Base-by-base conservation (phyloP, 73 alveolate species). In the Stentor coeruleus region DNA sequence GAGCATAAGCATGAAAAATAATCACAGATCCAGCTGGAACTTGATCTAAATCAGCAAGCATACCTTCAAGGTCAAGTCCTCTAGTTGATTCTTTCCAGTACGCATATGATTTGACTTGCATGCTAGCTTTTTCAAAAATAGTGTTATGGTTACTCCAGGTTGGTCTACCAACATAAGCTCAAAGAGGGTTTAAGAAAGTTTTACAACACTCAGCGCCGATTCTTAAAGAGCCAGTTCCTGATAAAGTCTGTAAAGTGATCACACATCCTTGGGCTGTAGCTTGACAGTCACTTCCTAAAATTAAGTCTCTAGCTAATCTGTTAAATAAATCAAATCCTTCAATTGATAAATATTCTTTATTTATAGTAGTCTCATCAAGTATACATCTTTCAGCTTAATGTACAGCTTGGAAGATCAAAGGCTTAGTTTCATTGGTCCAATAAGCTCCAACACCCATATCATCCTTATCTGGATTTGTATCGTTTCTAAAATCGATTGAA, bases 191-290 rank as follows among this genome's bases (percentile, higher is more conserved):
- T 20, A 37, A 28, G 58, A 26, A 40, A 37, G 28, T 66, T n/a
- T 31, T 77, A 75, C 95, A 87, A 91, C 95, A 97, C 49, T 93
- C 98, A 41, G 88, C 91, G 3, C 94, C 99, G 49, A 97, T 87
- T 83, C 97, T 87, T 77, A 97, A 87, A 3, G 99, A 97, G 2
- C 99, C 99, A 14, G 99, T 90, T 3, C 99, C 99, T 73, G 97
- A 90, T 38, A 97, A 38, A 33, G 97, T 81, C 88, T 97, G 96
- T 60, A 92, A 74, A 14, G 98, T 88, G 58, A 92, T 95, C 66
- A 75, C 83, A 37, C 83, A 37, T 1, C 38, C 40, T 31, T 66
- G 49, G 33, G 79, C 79, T 11, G 37, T 66, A 20, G 79, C 83
- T 39, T 75, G 72, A 40, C 35, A 75, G 30, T 75, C 83, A 82